Percentiles rank a stretch among this genome's conserved stretches.
These are phyloP conservation scores for Sporothrix sp. DNA, from an alignment of 2,329 filamentous ascomycete species.

Conservation along the genomic window DNA sequence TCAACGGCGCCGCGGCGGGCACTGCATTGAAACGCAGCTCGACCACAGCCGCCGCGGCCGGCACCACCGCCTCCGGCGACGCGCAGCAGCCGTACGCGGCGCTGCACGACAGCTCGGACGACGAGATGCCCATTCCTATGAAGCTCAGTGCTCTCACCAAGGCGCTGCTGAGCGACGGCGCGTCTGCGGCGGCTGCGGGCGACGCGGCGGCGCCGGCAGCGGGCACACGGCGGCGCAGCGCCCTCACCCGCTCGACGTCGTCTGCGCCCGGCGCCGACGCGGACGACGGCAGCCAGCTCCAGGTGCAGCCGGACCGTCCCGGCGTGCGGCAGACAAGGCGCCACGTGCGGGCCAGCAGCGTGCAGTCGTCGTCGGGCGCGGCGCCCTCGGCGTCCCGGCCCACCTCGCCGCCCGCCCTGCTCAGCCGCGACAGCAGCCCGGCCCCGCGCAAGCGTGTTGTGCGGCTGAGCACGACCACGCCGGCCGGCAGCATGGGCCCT, in stretches of 20 bases:
- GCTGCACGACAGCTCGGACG: slow-evolving; percentile 80
- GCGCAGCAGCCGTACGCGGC: slow-evolving; percentile 36
- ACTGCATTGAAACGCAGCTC: slow-evolving; percentile 14
- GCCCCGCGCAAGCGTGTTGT: slow-evolving; percentile 46
- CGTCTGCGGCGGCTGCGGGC: slow-evolving; percentile 28
- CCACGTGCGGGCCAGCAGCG: slow-evolving; percentile 39
- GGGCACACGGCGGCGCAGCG: slow-evolving; percentile 41
- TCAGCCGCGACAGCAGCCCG: slow-evolving; percentile 42
- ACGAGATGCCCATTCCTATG: slow-evolving; percentile 84
- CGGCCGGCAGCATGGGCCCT: slow-evolving; percentile 23
- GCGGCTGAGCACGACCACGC: slow-evolving; percentile 36
- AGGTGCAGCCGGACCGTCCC: slow-evolving; percentile 11
- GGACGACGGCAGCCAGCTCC: slow-evolving; percentile 25
- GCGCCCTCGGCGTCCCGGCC: slow-evolving; percentile 25
- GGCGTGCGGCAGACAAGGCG: slow-evolving; percentile 27
- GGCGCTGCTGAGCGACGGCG: slow-evolving; percentile 61
- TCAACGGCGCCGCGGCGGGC: slow-evolving; percentile 21
- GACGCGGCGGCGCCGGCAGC: slow-evolving; percentile 35
- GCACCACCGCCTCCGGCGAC: slow-evolving; percentile 19
- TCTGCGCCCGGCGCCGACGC: slow-evolving; percentile 34
- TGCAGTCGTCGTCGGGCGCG: slow-evolving; percentile 26
- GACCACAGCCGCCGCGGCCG: neutral
- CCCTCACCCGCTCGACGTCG: slow-evolving; percentile 35
- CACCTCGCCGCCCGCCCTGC: slow-evolving; percentile 31
- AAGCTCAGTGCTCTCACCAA: slow-evolving; percentile 90